Conservation (phyloP, 805 yeast genomes). For the Lipomyces kockii region DNA sequence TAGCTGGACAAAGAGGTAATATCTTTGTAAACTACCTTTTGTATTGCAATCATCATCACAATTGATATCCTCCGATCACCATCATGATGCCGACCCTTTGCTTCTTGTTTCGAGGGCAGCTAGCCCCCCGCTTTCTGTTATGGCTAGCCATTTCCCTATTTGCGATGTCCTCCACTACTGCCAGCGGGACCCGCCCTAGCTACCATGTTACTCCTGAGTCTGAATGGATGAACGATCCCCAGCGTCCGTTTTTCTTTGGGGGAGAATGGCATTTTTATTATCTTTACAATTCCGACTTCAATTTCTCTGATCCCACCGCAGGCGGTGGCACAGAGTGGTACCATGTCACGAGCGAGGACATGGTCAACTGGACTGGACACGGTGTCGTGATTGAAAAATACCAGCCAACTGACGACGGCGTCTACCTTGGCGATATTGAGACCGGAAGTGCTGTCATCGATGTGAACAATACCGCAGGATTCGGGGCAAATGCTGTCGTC, state of each 20-base stretch:
- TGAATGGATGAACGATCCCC: neutral
- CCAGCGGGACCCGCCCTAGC: neutral
- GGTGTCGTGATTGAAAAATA: slow-evolving; percentile 1
- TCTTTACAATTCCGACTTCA: neutral
- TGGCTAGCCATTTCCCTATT: neutral
- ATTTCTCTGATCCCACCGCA: neutral
- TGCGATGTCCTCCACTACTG: neutral
- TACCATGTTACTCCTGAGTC: neutral
- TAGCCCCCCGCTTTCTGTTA: neutral
- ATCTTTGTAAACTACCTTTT: no score
- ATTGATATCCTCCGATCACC: neutral
- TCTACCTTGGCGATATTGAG: neutral
- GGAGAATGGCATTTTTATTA: neutral
- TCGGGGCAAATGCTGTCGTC: neutral
- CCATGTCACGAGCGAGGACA: neutral
- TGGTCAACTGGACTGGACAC: neutral
- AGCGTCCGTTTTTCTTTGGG: neutral
- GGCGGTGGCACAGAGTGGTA: neutral
- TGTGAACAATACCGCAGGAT: neutral
- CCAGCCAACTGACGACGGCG: neutral
- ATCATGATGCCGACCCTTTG: neutral
- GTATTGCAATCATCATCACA: no score
- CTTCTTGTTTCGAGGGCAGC: neutral
- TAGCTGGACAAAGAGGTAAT: neutral
- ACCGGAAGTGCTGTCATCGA: neutral